Conservation (phyloP, 2,329 filamentous ascomycete genomes). For the Ophiostoma sp. region DNA sequence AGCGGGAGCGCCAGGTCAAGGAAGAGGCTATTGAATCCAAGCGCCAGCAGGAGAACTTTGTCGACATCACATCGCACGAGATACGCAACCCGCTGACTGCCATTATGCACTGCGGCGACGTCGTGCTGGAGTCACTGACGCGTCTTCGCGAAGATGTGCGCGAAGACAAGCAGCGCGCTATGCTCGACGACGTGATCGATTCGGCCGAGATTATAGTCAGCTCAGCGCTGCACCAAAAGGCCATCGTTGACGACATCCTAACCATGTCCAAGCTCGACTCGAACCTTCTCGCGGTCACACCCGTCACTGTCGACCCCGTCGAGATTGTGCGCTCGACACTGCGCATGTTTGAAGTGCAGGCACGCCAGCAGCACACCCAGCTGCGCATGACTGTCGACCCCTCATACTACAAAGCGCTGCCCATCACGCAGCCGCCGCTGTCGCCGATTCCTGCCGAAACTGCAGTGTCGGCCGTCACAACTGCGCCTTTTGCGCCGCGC, state of each 20-base stretch:
- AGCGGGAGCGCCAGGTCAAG: slow-evolving; percentile 45
- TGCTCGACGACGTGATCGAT: slow-evolving; percentile 60
- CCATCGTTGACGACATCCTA: slow-evolving; percentile 70
- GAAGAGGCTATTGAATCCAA: slow-evolving; percentile 55
- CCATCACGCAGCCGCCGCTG: slow-evolving; percentile 1
- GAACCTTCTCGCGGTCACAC: slow-evolving; percentile 66
- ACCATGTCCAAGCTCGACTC: slow-evolving; percentile 73
- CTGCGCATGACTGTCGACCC: slow-evolving; percentile 59
- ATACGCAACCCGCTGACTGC: slow-evolving; percentile 69
- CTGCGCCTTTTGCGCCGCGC: slow-evolving; percentile 33
- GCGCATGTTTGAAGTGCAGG: slow-evolving; percentile 74
- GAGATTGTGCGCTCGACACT: slow-evolving; percentile 61
- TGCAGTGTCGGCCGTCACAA: not conserved
- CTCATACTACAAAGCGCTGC: slow-evolving; percentile 44
- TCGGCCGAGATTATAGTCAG: slow-evolving; percentile 72
- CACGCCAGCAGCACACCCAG: slow-evolving; percentile 62
- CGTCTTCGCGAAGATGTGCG: slow-evolving; percentile 37
- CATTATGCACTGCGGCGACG: slow-evolving; percentile 69
- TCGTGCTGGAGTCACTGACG: slow-evolving; percentile 52
- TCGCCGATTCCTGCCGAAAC: slow-evolving; percentile 26
- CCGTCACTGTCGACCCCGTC: slow-evolving; percentile 62
- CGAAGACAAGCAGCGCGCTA: slow-evolving; percentile 33
- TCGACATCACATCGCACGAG: slow-evolving; percentile 69
- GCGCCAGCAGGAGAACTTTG: slow-evolving; percentile 73
- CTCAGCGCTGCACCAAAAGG: slow-evolving; percentile 74